Base-by-base conservation (phyloP, 139 green algal species). In the Eudorina sp. region DNA sequence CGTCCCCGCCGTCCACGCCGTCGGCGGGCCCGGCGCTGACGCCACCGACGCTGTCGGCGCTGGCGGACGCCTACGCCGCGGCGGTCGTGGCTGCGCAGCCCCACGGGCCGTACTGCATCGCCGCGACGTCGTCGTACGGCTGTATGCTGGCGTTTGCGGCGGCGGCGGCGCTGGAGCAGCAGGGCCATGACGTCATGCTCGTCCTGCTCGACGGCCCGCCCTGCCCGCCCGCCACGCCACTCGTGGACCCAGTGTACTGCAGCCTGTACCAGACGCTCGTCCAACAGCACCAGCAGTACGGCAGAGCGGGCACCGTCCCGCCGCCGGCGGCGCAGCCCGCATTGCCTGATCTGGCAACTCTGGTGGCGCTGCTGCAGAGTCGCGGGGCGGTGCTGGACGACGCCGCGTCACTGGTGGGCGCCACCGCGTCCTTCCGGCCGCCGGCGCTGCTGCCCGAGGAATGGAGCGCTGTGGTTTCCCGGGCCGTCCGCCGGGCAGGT, bases 191-290 rank as follows among this genome's bases (percentile, higher is more conserved):
- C 18, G 93, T 92, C 31, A 90, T 89, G 70, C 88, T 97, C 34
- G 29, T 97, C 14, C 76, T 97, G 72, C 51, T 96, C 46, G 95
- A 97, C 62, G 95, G 95, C 13, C 90, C 93, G 62, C 84, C 92
- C 38, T 79, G 43, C 51, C 53, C 72, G 2, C 36, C 53, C 38
- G 13, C 21, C 36, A 73, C 66, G 27, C 29, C 55, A 36, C 21
- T 76, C 13, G 46, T 90, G 58, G 51, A 86, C 19, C 76, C 60
- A 1, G 46, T 70, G 11, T 84, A 85, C 34, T 62, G n/a, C 27
- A 62, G 51, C 53, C 46, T 90, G 27, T 79, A 77, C 69, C 51
- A 84, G 41, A 68, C 55, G 41, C 75, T 78, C 6, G 8, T 62
- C n/a, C n/a, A n/a, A 13, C 55, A 84, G 41, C 73, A 75, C 34